Base-by-base conservation (phyloP, 1,284 basidiomycete genomes). In the Ceratobasidium sp. region DNA sequence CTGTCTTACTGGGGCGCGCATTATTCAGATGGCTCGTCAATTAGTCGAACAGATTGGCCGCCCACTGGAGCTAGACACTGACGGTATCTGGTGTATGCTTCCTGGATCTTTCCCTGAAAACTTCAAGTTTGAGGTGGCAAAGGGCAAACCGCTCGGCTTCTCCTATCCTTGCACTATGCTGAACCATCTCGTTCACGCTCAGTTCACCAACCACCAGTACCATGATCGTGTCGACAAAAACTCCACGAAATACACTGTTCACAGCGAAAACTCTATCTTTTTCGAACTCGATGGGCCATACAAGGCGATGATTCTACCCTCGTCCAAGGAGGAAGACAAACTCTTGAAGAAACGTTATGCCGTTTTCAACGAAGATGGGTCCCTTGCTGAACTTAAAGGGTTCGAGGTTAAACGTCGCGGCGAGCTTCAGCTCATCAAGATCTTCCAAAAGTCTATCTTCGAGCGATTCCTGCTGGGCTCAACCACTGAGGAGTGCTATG, bases 131-230 rank as follows among this genome's bases (percentile, higher is more conserved):
- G 91, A 96, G 82, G 89, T 98, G 76, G 87, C 88, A 75, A 92
- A 90, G 81, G 97, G 98, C 78, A 99, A 99, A 86, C 87, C 92
- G 26, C 91, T 98, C 78, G 87, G 88, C 23, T 92, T 99, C 81
- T 98, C 96, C n/a, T 99, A 99, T 82, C 98, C 98, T 0, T 99
- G 98, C 83, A 99, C 97, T 13, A 99, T 99, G 98, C 91, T 99
- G 79, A 99, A 99, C 82, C 97, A 99, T 82, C 92, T 99, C 77
- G 98, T 99, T 37, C 91, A 99, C 82, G 94, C 93, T 61, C 88
- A 93, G 80, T 99, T 99, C 85, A 99, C 98, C 76, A 99, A 99
- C 82, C 90, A 99, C 80, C 97, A 99, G 84, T 99, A 99, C 83
- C 98, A 99, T 84, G 93, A 97, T 80, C 88, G 98, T 11, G 84